Percentiles rank a stretch among this genome's conserved stretches.
phyloP scores from a whole-genome alignment of 306 rosid species.

The Quercus alba region DNA sequence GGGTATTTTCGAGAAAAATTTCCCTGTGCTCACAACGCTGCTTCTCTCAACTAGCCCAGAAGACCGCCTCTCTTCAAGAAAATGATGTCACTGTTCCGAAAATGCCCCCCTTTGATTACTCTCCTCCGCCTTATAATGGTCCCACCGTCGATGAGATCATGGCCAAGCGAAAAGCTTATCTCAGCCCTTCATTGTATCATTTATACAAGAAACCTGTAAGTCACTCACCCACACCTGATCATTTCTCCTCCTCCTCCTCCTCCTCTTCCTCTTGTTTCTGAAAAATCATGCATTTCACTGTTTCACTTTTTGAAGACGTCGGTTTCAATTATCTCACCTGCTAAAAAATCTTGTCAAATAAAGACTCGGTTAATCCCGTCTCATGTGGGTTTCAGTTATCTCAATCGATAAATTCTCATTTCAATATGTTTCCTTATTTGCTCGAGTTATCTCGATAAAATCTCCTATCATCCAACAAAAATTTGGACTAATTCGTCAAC shows the following conservation, averaged over 20 bases:
- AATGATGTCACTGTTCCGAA: slow-evolving; percentile 17
- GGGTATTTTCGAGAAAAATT: slow-evolving; percentile 14
- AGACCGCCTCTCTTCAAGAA: slow-evolving; percentile 7
- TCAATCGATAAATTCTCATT: no score
- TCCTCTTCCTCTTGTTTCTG: no score
- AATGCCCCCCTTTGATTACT: slow-evolving; percentile 66
- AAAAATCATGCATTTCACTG: not conserved
- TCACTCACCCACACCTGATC: slow-evolving; percentile 3
- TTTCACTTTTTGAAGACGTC: no score
- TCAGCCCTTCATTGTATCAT: slow-evolving; percentile 75
- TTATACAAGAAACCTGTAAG: slow-evolving; percentile 71
- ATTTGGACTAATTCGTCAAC: no score
- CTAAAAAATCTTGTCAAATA: no score
- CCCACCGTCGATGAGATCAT: slow-evolving; percentile 62
- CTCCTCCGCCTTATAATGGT: slow-evolving; percentile 71
- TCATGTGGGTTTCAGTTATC: accelerated
- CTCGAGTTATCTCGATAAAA: no score
- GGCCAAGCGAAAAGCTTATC: slow-evolving; percentile 70
- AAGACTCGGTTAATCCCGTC: accelerated
- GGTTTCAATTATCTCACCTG: no score
- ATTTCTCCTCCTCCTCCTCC: not conserved
- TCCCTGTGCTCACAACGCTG: slow-evolving; percentile 23
- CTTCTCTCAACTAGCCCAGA: slow-evolving; percentile 43
- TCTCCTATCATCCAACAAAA: no score
- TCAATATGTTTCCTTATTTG: no score